Percentiles rank a stretch among this genome's conserved stretches.
phyloP scores from a whole-genome alignment of 2,329 filamentous ascomycete genomes.

The Penicillium sp. region DNA sequence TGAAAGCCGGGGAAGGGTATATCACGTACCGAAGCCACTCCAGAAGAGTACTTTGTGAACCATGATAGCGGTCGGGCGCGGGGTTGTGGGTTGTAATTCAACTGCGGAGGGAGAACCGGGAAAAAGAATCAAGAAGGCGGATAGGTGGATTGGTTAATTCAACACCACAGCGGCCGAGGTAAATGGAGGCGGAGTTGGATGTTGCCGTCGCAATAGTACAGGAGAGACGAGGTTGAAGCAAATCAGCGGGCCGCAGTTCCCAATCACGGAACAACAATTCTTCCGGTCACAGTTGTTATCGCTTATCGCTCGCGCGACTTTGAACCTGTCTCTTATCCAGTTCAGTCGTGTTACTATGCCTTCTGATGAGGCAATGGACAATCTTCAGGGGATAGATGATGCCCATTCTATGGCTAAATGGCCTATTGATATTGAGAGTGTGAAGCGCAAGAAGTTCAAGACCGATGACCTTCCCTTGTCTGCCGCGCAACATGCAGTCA shows the following conservation, averaged over 20 bases:
- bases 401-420: constrained; percentile 30
- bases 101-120: constrained; percentile 3
- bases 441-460: constrained; percentile 53
- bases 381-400: constrained; percentile 32
- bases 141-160: constrained; percentile 9
- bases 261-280: constrained; percentile 27
- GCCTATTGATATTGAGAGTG: constrained; percentile 32
- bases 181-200: constrained; percentile 19
- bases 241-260: constrained; percentile 38
- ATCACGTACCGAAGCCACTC: constrained; percentile 75
- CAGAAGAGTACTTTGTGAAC: constrained; percentile 54
- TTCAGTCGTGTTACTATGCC: constrained; percentile 2
- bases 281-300: constrained; percentile 15
- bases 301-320: constrained; percentile 21
- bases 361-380: constrained; percentile 28
- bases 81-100: constrained; percentile 16
- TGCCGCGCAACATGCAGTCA: constrained; percentile 55
- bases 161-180: constrained; percentile 16
- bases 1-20: constrained; percentile 7
- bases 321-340: constrained; percentile 18
- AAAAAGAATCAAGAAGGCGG: not conserved
- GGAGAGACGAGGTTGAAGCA: constrained; percentile 29
- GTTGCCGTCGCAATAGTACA: constrained; percentile 25
- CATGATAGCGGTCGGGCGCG: constrained; percentile 35
- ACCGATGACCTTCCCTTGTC: constrained; percentile 60